Evolutionary conservation across 2,329 filamentous ascomycete genomes (phyloP), one percentile per base, ranked within the genome.

Genomic region (Fusarium tricinctum): DNA sequence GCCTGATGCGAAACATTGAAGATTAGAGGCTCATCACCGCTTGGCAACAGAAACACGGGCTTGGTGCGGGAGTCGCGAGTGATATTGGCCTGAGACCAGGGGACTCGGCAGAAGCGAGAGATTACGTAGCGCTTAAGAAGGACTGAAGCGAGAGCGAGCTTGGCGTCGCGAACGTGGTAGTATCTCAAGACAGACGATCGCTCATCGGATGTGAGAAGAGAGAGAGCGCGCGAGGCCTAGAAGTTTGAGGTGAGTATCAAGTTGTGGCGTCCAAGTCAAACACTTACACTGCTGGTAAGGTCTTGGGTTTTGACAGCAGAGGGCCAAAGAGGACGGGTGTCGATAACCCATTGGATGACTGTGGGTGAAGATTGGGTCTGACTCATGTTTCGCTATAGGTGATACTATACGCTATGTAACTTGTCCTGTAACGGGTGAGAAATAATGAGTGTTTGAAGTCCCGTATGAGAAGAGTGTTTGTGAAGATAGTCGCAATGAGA

Each of bases 1-100:
- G 89, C 90, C 81, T 95, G 92, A 77, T 95, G 92, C 45, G 88
- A 90, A 56, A 94, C 86, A 78, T 95, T 95, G 83, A 95, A 94
- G 66, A 81, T 72, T n/a, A 88, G 76, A 19, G 83, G 78, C 70
- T 83, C 85, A 58, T 60, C 80, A 68, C 71, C 86, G 80, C 76
- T 82, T 78, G 66, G 83, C 81, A 82, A 81, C 75, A 73, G 75
- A 75, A 82, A 88, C 51, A 86, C 76, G 43, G 87, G 87, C 76
- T 89, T 89, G 54, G 80, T 82, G 72, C 80, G 81, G 77, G 79
- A 63, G 81, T 89, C 83, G 78, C 89, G 85, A 13, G 84, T 83
- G 58, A 91, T 81, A 19, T 73, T 79, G 47, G 89, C 87, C 6
- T 83, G 77, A 40, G 81, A 77, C 91, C 91, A 94, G 13, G 88